Conservation (phyloP, 2,329 filamentous ascomycete genomes). For the Alternaria angustiovoidea region DNA sequence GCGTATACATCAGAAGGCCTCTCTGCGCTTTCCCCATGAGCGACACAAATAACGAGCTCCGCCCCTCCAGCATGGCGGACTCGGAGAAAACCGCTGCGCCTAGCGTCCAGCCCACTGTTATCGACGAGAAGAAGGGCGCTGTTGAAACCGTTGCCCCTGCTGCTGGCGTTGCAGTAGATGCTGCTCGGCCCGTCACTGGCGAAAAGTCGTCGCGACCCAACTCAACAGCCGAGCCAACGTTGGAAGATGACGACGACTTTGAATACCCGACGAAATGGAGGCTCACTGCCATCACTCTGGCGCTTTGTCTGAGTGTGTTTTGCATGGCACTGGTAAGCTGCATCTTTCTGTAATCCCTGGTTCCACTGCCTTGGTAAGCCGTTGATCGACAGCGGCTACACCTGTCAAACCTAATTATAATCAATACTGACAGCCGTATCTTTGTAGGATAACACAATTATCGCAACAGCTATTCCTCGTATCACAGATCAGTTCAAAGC, state of each 20-base stretch:
- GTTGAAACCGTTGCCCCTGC: constrained; percentile 36
- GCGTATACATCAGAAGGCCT: neutral
- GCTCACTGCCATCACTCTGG: constrained; percentile 43
- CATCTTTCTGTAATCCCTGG: neutral
- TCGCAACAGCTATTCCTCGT: constrained; percentile 57
- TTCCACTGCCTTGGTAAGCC: constrained; percentile 5
- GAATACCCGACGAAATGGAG: constrained; percentile 49
- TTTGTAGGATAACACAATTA: constrained; percentile 57
- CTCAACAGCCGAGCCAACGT: constrained; percentile 24
- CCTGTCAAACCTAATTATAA: neutral
- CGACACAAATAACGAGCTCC: constrained; percentile 34
- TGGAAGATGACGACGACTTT: constrained; percentile 40
- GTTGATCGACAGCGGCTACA: constrained; percentile 7
- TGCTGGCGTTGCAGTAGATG: constrained; percentile 26
- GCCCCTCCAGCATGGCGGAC: constrained; percentile 42
- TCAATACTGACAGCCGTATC: neutral
- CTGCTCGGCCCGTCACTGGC: constrained; percentile 20
- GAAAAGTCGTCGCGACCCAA: constrained; percentile 25
- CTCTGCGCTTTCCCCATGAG: constrained; percentile 27
- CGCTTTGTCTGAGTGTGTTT: constrained; percentile 48
- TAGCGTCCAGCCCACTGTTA: constrained; percentile 33
- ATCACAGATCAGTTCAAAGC: constrained; percentile 60
- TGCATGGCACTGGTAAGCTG: constrained; percentile 49
- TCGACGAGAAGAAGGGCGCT: constrained; percentile 37
- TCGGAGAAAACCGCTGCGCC: constrained; percentile 44